Base-by-base conservation (phyloP, 306 rosid species). In the Lablab purpureus region DNA sequence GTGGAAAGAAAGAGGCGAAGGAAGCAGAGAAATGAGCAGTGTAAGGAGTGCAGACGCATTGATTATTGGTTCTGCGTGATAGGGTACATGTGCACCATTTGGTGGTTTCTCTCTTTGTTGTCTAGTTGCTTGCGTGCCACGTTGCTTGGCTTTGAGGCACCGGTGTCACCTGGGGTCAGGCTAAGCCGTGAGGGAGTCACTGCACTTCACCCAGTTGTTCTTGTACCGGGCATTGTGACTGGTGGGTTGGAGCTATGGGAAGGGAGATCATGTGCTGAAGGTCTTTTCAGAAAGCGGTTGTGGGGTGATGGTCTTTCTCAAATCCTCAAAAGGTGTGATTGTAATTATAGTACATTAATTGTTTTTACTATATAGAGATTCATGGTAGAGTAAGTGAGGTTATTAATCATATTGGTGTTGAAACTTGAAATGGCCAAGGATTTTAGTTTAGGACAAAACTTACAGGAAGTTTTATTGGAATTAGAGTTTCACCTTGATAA, bases 221-320 rank as follows among this genome's bases (percentile, higher is more conserved):
- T 92, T 7, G 93, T 92, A 40, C 97, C 94, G 7, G 94, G 94
- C 14, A 92, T 92, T 79, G 90, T 90, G 2, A 92, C 90, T 14
- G 91, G 88, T 6, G 97, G 97, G 6, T 74, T 90, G 21, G 97
- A 92, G 46, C 81, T 92, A 23, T 92, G 95, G 94, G 97, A 90
- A 75, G 98, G 97, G 32, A 86, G 80, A 85, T 92, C 95, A 73
- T 91, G 95, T 81, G 89, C 97, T 60, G 75, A 85, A 56, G 90
- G 80, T 2, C 84, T 93, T 4, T 93, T 91, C 49, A 60, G 95
- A 46, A 86, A 90, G 84, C 81, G 80, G 2, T 88, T 91, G 41
- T 93, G 95, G 95, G 95, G 90, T 74, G 89, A 89, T 40, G 81
- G 87, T 77, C 90, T 93, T 80, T 50, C 89, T 50, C 87, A 90